These are phyloP conservation scores for Fragilaria radians DNA, from an alignment of 108 stramenopile species.

Conservation along the genomic window DNA sequence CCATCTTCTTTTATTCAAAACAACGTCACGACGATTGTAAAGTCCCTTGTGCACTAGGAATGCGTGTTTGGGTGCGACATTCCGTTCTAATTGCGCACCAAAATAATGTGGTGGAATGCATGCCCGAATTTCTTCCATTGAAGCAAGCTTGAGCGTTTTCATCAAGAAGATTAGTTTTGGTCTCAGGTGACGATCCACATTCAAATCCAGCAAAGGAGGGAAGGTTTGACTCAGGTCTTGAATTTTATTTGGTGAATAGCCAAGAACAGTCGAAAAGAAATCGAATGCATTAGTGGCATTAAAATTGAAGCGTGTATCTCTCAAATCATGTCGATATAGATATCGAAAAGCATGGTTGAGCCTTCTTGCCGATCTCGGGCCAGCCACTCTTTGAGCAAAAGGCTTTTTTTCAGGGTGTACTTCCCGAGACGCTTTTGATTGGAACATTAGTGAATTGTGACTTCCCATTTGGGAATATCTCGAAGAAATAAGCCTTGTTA, in stretches of 20 bases:
- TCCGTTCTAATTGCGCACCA: conserved; percentile 65
- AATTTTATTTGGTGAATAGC: conserved; percentile 50
- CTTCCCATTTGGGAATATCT: too few relatives aligned
- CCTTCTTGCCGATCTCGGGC: conserved; percentile 59
- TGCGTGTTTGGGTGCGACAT: conserved; percentile 74
- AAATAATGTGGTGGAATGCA: conserved; percentile 57
- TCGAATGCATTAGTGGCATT: conserved; percentile 24
- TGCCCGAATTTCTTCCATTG: conserved; percentile 6
- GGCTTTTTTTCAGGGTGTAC: conserved; percentile 33
- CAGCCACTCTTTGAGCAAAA: conserved; percentile 55
- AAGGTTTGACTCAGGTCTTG: conserved; percentile 45
- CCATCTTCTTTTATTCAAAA: conserved; percentile 19
- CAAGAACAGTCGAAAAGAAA: conserved; percentile 40
- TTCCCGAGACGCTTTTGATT: too few relatives aligned
- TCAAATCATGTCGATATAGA: conserved; percentile 51
- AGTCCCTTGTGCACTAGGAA: conserved; percentile 54
- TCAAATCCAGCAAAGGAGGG: conserved; percentile 62
- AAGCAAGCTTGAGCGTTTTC: conserved; percentile 30
- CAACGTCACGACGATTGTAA: conserved; percentile 22
- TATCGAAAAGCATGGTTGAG: conserved; percentile 73
- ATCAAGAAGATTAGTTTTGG: conserved; percentile 74
- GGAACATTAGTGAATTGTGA: too few relatives aligned
- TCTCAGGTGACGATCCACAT: conserved; percentile 56
- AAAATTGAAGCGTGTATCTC: conserved; percentile 11
- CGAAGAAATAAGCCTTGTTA: too few relatives aligned